Evolutionary conservation across 805 yeast species (phyloP).

Genomic region (Wickerhamomyces chaumierensis): DNA sequence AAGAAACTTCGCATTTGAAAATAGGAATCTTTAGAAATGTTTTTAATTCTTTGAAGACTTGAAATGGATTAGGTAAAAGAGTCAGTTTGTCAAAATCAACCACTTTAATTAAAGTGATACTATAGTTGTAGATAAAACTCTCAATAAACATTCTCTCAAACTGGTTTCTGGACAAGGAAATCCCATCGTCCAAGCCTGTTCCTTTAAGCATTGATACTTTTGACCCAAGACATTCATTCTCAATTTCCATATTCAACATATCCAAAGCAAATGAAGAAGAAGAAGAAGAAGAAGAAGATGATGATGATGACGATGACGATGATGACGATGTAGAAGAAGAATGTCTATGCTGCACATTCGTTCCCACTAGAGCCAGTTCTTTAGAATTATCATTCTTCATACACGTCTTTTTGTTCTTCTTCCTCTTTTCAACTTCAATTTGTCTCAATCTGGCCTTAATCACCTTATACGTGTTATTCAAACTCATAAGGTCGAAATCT

Average conservation of each 20-base stretch:
- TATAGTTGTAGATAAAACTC: conserved; percentile 32
- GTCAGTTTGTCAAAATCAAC: conserved; percentile 11
- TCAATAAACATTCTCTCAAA: conserved; percentile 28
- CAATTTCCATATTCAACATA: conserved; percentile 12
- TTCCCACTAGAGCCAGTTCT: no score
- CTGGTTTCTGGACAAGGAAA: conserved; percentile 5
- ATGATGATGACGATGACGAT: no score
- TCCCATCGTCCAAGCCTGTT: no score
- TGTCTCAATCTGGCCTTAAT: conserved; percentile 19
- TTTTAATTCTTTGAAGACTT: conserved; percentile 23
- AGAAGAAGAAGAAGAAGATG: no score
- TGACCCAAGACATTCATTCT: conserved; percentile 7
- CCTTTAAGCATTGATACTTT: background rate
- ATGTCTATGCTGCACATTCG: no score
- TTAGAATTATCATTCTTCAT: no score
- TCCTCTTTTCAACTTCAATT: background rate
- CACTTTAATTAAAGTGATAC: conserved; percentile 26
- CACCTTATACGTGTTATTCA: conserved; percentile 25
- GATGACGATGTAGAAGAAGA: no score
- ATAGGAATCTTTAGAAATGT: conserved; percentile 24
- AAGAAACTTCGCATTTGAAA: conserved; percentile 24
- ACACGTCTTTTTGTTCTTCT: conserved; percentile 6
- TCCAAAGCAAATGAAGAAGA: conserved; percentile 12
- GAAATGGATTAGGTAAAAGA: conserved; percentile 30
- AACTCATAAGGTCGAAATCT: conserved; percentile 10